Conservation (phyloP, 257 asterid species). For the Jacaranda copaia region DNA sequence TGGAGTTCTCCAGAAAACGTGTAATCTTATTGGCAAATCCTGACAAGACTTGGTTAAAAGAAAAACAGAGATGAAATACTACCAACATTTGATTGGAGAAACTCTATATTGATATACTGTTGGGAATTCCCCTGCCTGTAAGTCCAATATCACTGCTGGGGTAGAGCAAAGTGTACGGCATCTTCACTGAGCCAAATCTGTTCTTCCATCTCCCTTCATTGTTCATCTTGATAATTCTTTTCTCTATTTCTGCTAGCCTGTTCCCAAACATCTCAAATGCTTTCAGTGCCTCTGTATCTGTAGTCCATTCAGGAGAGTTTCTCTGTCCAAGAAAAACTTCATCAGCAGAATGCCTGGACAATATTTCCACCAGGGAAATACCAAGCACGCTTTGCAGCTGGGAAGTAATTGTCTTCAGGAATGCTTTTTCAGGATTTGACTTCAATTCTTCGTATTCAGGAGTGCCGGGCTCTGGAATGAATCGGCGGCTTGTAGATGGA, state of each 20-base stretch:
- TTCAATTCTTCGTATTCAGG: constrained; percentile 71
- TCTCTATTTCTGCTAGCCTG: constrained; percentile 57
- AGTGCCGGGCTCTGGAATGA: constrained; percentile 65
- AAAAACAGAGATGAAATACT: neutral
- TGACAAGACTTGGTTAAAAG: neutral
- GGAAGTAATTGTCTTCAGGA: constrained; percentile 67
- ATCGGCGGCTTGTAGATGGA: constrained; percentile 68
- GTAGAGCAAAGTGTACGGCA: constrained; percentile 73
- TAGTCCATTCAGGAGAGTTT: constrained; percentile 69
- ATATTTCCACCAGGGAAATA: constrained; percentile 63
- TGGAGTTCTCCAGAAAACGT: constrained; percentile 4
- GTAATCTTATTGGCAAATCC: constrained; percentile 26
- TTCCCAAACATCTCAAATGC: constrained; percentile 66
- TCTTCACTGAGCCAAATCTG: constrained; percentile 66
- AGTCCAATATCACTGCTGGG: constrained; percentile 70
- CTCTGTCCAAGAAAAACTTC: constrained; percentile 72
- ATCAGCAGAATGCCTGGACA: constrained; percentile 77
- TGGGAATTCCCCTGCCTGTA: constrained; percentile 79
- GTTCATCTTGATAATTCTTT: constrained; percentile 50
- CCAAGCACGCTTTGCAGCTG: constrained; percentile 67
- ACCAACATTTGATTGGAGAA: neutral
- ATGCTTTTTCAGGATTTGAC: constrained; percentile 66
- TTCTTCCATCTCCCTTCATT: constrained; percentile 55
- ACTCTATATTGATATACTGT: constrained; percentile 60
- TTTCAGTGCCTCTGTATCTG: constrained; percentile 48